Evolutionary conservation across 139 green algal genomes (phyloP), one percentile per base, ranked within the genome.

Genomic region (Marvania coccoides): DNA sequence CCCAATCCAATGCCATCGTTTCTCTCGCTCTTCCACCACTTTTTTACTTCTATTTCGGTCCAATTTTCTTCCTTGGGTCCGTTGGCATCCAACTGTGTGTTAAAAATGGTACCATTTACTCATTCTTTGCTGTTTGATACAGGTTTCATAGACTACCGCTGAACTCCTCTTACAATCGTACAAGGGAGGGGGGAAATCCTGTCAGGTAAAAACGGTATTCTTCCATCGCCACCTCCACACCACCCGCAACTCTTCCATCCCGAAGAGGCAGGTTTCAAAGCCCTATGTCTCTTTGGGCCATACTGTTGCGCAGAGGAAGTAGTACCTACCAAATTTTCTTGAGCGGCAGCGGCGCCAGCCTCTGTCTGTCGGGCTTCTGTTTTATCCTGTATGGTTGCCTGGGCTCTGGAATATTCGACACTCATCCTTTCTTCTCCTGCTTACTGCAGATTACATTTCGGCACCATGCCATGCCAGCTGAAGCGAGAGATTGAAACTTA

Each of bases 211-310:
- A 35, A 10, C 48, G 10, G 9, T 59, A 53, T 9, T 33, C 2
- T 3, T 35, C 37, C n/a, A 6, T 19, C n/a, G 24, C 58, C 1
- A 10, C 10, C 26, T 30, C 19, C 59, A 7, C 37, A 3, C 15
- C 31, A 42, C 61, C 7, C 65, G 54, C 65, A 63, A 67, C 38
- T 63, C 54, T 73, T 72, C 65, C 65, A 72, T 72, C 26, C 59
- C 36, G 23, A 14, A 19, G 35, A 55, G 59, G 12, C 10, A 14
- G 36, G n/a, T n/a, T n/a, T n/a, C n/a, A n/a, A n/a, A 15, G 39
- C 36, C 29, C 19, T 46, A 36, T 72, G 54, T 26, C 54, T 58
- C 28, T 5, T 10, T 45, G 65, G 53, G 35, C 65, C 65, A 72
- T 67, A 67, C 26, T 59, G 33, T 72, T 72, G 65, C 65, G 65